Conservation (phyloP, 441 rosid species). For the Syzygium malaccense region DNA sequence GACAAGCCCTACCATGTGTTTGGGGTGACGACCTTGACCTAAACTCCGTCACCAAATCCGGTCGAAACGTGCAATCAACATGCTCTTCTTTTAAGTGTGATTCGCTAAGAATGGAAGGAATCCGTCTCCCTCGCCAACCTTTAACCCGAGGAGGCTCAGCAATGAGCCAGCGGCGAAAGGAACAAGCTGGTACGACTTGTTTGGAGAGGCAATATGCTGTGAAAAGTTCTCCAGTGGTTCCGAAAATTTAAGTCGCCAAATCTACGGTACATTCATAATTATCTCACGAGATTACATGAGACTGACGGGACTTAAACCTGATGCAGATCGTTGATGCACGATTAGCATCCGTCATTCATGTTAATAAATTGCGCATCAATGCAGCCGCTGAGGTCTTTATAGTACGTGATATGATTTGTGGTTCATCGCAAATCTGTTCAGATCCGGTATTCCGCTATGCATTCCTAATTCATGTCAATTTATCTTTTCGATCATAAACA, state of each 20-base stretch:
- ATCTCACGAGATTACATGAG: background rate
- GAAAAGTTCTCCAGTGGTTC: background rate
- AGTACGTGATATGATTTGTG: accelerated
- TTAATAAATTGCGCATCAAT: accelerated
- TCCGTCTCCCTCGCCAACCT: background rate
- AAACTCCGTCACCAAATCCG: too few relatives aligned
- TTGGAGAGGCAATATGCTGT: accelerated
- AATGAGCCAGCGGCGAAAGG: background rate
- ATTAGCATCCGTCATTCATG: accelerated
- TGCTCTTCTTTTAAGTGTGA: background rate
- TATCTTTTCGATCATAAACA: accelerated
- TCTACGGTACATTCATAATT: background rate
- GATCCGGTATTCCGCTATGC: accelerated
- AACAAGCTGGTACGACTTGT: background rate
- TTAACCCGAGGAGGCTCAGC: background rate
- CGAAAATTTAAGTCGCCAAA: background rate
- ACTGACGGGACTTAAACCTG: accelerated
- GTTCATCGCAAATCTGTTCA: accelerated
- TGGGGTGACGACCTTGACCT: background rate
- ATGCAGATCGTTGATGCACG: accelerated
- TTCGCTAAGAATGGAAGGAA: background rate
- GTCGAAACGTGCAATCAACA: background rate
- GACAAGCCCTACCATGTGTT: background rate
- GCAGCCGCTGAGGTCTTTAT: accelerated
- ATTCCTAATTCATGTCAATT: accelerated